phyloP scores from a whole-genome alignment of 345 rosid species.

The Populus tremula region DNA sequence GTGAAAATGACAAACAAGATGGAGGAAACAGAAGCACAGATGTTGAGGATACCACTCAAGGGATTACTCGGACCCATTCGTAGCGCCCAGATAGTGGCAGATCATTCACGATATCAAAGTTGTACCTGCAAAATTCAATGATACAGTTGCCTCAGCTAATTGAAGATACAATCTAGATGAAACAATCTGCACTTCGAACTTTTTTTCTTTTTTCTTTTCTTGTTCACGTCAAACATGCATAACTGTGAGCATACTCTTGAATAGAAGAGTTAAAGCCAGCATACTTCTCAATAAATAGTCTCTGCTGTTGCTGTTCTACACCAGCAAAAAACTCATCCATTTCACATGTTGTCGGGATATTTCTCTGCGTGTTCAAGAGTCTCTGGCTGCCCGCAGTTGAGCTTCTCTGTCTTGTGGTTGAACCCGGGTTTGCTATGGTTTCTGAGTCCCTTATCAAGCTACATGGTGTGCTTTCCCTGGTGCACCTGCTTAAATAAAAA shows the following conservation, averaged over 20 bases:
- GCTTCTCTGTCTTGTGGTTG: conserved; percentile 41
- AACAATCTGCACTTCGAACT: neutral
- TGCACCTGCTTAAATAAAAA: conserved; percentile 37
- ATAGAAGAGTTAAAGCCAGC: neutral
- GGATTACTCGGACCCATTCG: conserved; percentile 65
- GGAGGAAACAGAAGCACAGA: conserved; percentile 7
- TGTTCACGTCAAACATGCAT: neutral
- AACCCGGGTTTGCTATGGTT: conserved; percentile 43
- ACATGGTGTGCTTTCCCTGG: conserved; percentile 56
- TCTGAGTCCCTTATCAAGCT: conserved; percentile 38
- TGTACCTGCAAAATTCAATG: conserved; percentile 51
- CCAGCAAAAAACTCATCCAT: conserved; percentile 69
- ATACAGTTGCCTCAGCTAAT: neutral
- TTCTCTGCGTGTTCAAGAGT: conserved; percentile 23
- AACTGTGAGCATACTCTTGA: neutral
- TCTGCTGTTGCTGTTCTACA: conserved; percentile 55
- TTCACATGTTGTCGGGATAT: conserved; percentile 48
- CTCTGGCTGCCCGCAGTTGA: conserved; percentile 26
- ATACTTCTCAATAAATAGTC: conserved; percentile 61
- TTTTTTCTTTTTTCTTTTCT: neutral
- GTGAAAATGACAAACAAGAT: neutral
- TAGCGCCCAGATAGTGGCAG: conserved; percentile 73
- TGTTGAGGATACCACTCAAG: conserved; percentile 21
- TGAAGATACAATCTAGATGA: neutral
- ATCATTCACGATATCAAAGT: conserved; percentile 71